Evolutionary conservation across 129 eudicot species (phyloP), one percentile per base, ranked within the genome.

Genomic region (Pseudognaphalium luteoalbum): DNA sequence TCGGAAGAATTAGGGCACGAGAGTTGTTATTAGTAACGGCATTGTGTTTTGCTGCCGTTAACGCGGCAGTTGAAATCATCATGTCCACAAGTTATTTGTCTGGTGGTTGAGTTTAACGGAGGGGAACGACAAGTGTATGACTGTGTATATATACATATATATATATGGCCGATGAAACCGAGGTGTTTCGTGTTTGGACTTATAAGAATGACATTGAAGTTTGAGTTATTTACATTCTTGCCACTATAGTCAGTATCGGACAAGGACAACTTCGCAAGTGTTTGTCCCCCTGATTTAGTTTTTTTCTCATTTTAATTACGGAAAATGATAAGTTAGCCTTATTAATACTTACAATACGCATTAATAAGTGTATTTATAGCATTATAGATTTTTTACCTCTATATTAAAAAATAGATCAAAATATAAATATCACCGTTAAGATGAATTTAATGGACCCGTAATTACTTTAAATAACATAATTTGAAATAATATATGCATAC

Each of bases 41-140:
- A 76, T 76, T 76, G 56, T 57, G 47, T 19, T 61, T 42, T 21
- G 68, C 59, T 32, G 80, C 10, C 39, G 74, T 37, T 21, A 68
- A 76, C 20, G 57, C 37, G 28, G 25, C n/a, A 65, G 54, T 34
- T 34, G 42, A 68, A 47, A 64, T 12, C 47, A 39, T 58, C 51
- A 32, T 64, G 66, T 66, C 73, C 73, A 66, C 73, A 32, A 21
- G 37, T 51, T 76, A 47, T 22, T 64, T 16, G 64, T 67, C 32
- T 63, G 79, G 32, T 65, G 50, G 71, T 72, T 19, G 28, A 70
- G 70, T 29, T 61, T 16, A 42, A 32, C n/a, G 58, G 32, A 29
- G 6, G 70, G 70, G 70, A 61, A 65, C 12, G 47, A 65, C 70
- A 65, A 65, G 20, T 5, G 47, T 25, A 25, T 25, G 28, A 25